Evolutionary conservation across 2,329 filamentous ascomycete genomes (phyloP), one percentile per base, ranked within the genome.

Genomic region (Chalara sp.): DNA sequence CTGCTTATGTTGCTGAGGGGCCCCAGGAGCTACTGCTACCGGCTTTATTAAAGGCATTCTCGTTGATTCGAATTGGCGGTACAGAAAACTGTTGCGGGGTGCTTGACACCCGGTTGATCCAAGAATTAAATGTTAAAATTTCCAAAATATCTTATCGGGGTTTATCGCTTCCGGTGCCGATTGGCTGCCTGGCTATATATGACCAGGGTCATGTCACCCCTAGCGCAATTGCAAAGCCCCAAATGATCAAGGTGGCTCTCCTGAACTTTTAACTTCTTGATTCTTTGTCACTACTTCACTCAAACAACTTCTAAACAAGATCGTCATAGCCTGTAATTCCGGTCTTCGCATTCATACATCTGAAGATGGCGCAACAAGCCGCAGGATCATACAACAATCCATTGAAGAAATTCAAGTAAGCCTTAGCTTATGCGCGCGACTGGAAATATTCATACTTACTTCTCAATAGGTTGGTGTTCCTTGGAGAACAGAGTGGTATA

Each of bases 351-450:
- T 21, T 21, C 21, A 12, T 28, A 13, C 35, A 32, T 10, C 35
- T 39, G 71, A 81, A 68, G 68, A 96, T 96, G 91, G 88, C 91
- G 71, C 83, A 89, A 73, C 75, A 83, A 63, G 84, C 84, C 28
- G 31, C 44, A 66, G 88, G 87, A 71, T 89, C 88, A 59, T 99
- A 97, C 79, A 96, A 95, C 71, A 97, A 97, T 78, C 93, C 93
- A 65, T 78, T 99, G 75, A 99, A 99, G 87, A 99, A 99, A 74
- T 99, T 97, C 86, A 99, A 99, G 91, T 96, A 78, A 53, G 72
- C 51, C 50, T 40, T 52, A 12, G 35, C 39, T 32, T 44, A 43
- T 8, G 10, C n/a, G 12, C 21, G 4, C 7, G 43, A 41, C 6
- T 44, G 10, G 12, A 31, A 43, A 32, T 42, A 40, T 37, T 2